A percentile compares a stretch with the other conserved stretches of the same genome.
phyloP scores from a whole-genome alignment of 306 rosid genomes.

The Herpetospermum pedunculosum region DNA sequence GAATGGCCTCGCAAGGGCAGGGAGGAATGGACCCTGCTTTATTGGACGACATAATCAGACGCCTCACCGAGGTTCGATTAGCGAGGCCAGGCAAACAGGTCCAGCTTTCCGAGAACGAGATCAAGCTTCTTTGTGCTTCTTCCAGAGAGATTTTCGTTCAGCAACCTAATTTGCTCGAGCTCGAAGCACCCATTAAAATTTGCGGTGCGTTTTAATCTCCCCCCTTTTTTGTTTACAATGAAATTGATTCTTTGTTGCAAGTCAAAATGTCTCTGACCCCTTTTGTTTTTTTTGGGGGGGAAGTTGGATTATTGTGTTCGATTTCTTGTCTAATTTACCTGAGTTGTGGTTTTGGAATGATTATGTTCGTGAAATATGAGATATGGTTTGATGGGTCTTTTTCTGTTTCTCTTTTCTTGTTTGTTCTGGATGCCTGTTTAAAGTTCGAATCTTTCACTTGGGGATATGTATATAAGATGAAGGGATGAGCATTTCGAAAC shows the following conservation, averaged over 20 bases:
- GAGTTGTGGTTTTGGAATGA: not conserved
- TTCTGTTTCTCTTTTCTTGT: not conserved
- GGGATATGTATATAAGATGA: not conserved
- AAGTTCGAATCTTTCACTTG: not conserved
- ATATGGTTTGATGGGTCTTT: not conserved
- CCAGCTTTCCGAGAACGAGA: constrained; percentile 87
- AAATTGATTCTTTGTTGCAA: not conserved
- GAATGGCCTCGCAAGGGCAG: constrained; percentile 51
- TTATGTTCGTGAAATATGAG: not conserved
- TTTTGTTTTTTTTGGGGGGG: not conserved
- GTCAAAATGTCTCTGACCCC: not conserved
- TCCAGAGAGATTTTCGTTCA: constrained; percentile 68
- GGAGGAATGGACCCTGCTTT: constrained; percentile 56
- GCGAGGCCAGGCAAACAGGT: constrained; percentile 89
- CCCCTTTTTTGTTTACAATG: not conserved
- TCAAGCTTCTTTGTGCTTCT: constrained; percentile 74
- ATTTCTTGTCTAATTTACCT: not conserved
- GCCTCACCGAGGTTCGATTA: constrained; percentile 75
- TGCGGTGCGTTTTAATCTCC: constrained; percentile 39
- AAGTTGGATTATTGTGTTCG: not conserved
- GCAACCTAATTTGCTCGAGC: constrained; percentile 91
- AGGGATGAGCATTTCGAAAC: not conserved
- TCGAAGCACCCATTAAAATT: constrained; percentile 88
- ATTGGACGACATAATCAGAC: constrained; percentile 77
- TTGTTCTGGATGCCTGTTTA: not conserved